A percentile compares a stretch with the other conserved stretches of the same genome.
phyloP scores from a whole-genome alignment of 805 yeast species.

The Zygosaccharomyces siamensis region DNA sequence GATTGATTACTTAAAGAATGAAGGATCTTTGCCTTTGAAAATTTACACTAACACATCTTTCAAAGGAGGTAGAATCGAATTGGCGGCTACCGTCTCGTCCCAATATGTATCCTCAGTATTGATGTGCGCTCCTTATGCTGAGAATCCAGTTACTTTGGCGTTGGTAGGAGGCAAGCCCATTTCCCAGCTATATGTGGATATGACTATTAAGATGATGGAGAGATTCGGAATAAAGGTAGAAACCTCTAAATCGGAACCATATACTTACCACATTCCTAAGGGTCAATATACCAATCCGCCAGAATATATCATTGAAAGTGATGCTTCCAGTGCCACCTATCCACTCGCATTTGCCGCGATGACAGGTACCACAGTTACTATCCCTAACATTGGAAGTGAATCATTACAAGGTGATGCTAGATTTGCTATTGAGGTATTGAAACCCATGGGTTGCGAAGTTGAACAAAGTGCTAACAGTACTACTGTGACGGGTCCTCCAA shows the following conservation, averaged over 20 bases:
- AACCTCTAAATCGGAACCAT: slow-evolving; percentile 61
- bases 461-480: slow-evolving; percentile 79
- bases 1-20: slow-evolving; percentile 62
- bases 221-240: slow-evolving; percentile 78
- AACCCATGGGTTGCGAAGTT: slow-evolving; percentile 93
- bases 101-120: slow-evolving; percentile 94
- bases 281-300: slow-evolving; percentile 76
- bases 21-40: slow-evolving; percentile 82
- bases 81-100: slow-evolving; percentile 94
- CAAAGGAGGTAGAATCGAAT: slow-evolving; percentile 86
- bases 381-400: slow-evolving; percentile 88
- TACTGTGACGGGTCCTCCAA: slow-evolving; percentile 84
- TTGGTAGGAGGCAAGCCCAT: slow-evolving; percentile 96
- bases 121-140: slow-evolving; percentile 97
- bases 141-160: slow-evolving; percentile 77
- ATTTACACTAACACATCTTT: slow-evolving; percentile 66
- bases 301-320: slow-evolving; percentile 88
- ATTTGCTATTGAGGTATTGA: slow-evolving; percentile 87
- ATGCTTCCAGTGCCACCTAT: slow-evolving; percentile 96
- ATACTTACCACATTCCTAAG: slow-evolving; percentile 87
- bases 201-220: slow-evolving; percentile 95
- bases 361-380: slow-evolving; percentile 86
- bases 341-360: slow-evolving; percentile 97
- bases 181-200: slow-evolving; percentile 90
- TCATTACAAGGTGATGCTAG: slow-evolving; percentile 97